Evolutionary conservation across 2,329 filamentous ascomycete species (phyloP).

Genomic region (Fusarium sp.): DNA sequence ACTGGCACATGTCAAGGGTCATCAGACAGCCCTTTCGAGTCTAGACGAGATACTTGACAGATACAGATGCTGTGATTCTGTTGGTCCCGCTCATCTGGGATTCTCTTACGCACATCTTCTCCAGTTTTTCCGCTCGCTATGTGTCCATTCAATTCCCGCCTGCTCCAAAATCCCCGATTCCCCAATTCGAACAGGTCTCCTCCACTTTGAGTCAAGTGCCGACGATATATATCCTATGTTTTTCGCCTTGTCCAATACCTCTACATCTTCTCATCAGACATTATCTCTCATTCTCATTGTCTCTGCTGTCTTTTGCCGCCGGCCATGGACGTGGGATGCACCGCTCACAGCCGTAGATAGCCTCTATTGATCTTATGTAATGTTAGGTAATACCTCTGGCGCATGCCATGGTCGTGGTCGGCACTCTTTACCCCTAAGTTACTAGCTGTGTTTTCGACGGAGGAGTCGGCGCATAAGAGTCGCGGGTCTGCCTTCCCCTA

Average conservation of each 20-base stretch:
- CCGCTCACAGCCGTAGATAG: constrained; percentile 38
- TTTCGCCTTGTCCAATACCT: constrained; percentile 38
- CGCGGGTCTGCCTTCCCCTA: constrained; percentile 41
- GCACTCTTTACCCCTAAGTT: constrained; percentile 43
- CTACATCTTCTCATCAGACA: background rate
- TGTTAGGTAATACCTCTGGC: constrained; percentile 40
- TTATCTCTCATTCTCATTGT: background rate
- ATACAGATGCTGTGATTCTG: background rate
- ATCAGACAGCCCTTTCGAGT: constrained; percentile 28
- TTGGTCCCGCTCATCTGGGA: constrained; percentile 34
- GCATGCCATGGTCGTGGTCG: constrained; percentile 24
- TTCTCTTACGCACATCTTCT: constrained; percentile 34
- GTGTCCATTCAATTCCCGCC: constrained; percentile 15
- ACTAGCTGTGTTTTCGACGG: constrained; percentile 37
- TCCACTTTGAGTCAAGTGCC: constrained; percentile 33
- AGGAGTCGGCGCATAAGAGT: constrained; percentile 39
- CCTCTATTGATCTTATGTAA: constrained; percentile 43
- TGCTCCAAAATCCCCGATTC: constrained; percentile 28
- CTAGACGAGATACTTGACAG: constrained; percentile 2
- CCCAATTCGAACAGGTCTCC: constrained; percentile 25
- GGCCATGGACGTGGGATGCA: constrained; percentile 40
- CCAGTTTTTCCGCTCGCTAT: constrained; percentile 4
- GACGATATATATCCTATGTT: constrained; percentile 42
- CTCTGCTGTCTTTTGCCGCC: constrained; percentile 2
- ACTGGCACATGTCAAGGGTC: constrained; percentile 25